A percentile compares a stretch with the other conserved stretches of the same genome.
phyloP scores from a whole-genome alignment of 2,329 filamentous ascomycete genomes.

The Colletotrichum spaethianum region DNA sequence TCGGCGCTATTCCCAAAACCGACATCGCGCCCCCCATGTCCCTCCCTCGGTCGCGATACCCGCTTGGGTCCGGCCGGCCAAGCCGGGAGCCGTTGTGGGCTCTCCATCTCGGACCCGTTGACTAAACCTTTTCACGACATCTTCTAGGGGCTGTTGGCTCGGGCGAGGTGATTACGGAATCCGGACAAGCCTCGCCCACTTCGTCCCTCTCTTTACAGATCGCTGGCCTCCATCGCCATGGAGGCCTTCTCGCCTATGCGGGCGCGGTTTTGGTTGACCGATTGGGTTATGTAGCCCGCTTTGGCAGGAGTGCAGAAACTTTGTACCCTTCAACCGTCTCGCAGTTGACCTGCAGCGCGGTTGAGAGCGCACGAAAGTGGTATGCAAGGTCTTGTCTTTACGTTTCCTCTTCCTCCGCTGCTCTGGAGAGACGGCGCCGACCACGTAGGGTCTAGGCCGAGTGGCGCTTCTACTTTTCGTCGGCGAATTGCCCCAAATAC shows the following conservation, averaged over 20 bases:
- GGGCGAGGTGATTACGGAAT: neutral
- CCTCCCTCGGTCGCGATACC: constrained; percentile 8
- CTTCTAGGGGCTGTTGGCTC: neutral
- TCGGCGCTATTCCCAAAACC: constrained; percentile 14
- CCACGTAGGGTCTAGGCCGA: neutral
- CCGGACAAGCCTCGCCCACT: neutral
- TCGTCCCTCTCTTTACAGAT: no score
- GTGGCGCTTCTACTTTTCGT: neutral
- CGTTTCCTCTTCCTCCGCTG: neutral
- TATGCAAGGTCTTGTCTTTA: no score
- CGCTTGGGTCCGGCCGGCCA: constrained; percentile 23
- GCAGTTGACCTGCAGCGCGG: no score
- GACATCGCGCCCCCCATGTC: neutral
- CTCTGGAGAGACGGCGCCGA: neutral
- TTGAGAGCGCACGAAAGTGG: no score
- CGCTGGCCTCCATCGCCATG: no score
- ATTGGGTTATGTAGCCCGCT: neutral
- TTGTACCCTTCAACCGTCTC: neutral
- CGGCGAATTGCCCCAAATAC: no score
- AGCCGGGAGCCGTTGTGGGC: constrained; percentile 26
- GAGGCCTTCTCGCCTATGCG: neutral
- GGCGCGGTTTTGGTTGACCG: neutral
- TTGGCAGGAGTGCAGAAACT: neutral
- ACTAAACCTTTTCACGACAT: constrained; percentile 11
- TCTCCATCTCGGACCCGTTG: constrained; percentile 17